These are phyloP conservation scores for Metschnikowia dekortorum DNA, from an alignment of 805 yeast genomes.

Conservation along the genomic window DNA sequence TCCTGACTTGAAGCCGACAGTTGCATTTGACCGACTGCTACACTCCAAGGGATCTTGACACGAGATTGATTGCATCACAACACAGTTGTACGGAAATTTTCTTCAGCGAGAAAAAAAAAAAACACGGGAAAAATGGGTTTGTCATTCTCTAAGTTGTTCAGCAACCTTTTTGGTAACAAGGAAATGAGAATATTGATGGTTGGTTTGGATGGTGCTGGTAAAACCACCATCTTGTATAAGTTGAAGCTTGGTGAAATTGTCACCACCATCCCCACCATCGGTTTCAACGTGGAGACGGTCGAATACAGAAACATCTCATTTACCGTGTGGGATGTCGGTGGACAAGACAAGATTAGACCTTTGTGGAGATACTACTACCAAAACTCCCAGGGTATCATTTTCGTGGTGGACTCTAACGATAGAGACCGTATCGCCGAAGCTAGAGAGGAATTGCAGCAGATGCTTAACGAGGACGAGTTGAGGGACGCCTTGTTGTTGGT, in stretches of 20 bases:
- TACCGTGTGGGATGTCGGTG: constrained; percentile 99
- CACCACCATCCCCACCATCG: constrained; percentile 94
- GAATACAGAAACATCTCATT: constrained; percentile 95
- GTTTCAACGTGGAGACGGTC: constrained; percentile 96
- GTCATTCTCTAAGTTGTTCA: constrained; percentile 88
- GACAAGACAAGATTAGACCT: constrained; percentile 98
- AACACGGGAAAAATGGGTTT: constrained; percentile 65
- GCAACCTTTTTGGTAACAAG: constrained; percentile 94
- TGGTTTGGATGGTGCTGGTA: constrained; percentile 98
- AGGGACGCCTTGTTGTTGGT: constrained; percentile 94
- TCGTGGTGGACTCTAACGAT: constrained; percentile 96
- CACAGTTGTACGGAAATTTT: neutral
- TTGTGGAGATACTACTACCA: constrained; percentile 99
- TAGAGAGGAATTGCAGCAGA: constrained; percentile 96
- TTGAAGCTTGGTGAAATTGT: constrained; percentile 94
- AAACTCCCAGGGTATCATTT: constrained; percentile 97
- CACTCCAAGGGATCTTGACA: constrained; percentile 3
- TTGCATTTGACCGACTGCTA: constrained; percentile 1
- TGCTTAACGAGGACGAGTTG: constrained; percentile 97
- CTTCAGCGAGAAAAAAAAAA: neutral
- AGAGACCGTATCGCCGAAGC: constrained; percentile 98
- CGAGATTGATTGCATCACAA: constrained; percentile 2
- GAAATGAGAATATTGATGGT: constrained; percentile 98
- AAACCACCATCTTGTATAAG: constrained; percentile 92
- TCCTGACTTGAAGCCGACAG: constrained; percentile 1